Evolutionary conservation across 108 stramenopile genomes (phyloP), one percentile per base, ranked within the genome.

Genomic region (Nitzschia sp.): DNA sequence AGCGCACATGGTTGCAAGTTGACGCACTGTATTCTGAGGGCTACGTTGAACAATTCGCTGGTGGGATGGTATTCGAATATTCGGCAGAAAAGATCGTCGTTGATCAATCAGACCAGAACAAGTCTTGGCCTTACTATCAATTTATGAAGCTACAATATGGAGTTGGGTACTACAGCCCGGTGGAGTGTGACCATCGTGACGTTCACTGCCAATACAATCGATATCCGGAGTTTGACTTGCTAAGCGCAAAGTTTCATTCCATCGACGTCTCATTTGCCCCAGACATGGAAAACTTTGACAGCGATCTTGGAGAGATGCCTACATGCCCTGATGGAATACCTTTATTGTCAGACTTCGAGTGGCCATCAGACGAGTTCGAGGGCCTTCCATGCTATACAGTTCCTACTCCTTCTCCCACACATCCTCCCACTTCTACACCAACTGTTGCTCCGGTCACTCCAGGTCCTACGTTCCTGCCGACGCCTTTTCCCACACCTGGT

Each of bases 61-160:
- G 82, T 10, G 78, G 75, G 11, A 75, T 83, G 46, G 82, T 51
- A 12, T 83, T 77, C 70, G 75, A 76, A 40, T 83, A 73, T 54
- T 79, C 78, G 10, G 76, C 67, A 10, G 82, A 83, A 63, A 51
- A 64, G 22, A 29, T 21, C 19, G 26, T 50, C 9, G 64, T 60
- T 15, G 55, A 51, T 38, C 24, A 19, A 39, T 53, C 53, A 24
- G 3, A 12, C 44, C 64, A 56, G 11, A 21, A 8, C 29, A 26
- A 53, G 40, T 61, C 68, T 42, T 79, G 55, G 57, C 77, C 77
- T 8, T 79, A 72, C 67, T 1, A 68, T 42, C 51, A 34, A 39
- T 64, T 64, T 37, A 59, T 46, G 11, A 55, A 64, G 15, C 39
- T 57, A 10, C 38, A 73, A 6, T 72, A 79, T 61, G 78, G 78